These are phyloP conservation scores for Globisporangium cylindrosporum DNA, from an alignment of 352 stramenopile genomes.

Conservation along the genomic window DNA sequence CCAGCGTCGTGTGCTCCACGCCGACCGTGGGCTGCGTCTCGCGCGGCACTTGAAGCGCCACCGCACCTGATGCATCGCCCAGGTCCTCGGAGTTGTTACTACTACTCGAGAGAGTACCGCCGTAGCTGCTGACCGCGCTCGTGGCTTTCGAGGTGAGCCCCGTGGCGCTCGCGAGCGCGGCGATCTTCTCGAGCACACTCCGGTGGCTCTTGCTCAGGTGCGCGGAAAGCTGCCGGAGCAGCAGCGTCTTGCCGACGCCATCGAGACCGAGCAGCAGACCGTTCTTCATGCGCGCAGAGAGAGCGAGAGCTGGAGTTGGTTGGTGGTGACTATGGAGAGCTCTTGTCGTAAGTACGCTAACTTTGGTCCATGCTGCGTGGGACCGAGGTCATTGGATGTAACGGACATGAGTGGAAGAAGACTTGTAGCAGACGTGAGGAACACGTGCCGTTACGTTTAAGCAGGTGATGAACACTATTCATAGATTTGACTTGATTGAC, in stretches of 20 bases:
- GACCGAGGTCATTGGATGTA: too few relatives aligned
- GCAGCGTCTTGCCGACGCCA: constrained; percentile 65
- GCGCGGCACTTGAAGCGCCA: constrained; percentile 15
- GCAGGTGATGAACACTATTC: too few relatives aligned
- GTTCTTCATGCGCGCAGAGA: constrained; percentile 38
- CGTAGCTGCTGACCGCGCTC: constrained; percentile 11
- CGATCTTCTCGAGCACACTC: constrained; percentile 38
- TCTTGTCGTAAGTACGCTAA: too few relatives aligned
- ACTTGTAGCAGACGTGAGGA: too few relatives aligned
- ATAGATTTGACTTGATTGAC: too few relatives aligned
- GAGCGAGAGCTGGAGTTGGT: background rate
- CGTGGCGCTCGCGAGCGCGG: constrained; percentile 21
- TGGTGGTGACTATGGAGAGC: too few relatives aligned
- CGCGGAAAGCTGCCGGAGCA: constrained; percentile 55
- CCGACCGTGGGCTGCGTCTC: constrained; percentile 61
- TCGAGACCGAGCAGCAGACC: constrained; percentile 64
- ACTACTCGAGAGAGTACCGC: background rate
- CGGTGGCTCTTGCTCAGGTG: constrained; percentile 42
- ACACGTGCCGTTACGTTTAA: too few relatives aligned
- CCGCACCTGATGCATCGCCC: background rate
- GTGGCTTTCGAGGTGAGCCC: constrained; percentile 5
- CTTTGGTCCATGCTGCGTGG: too few relatives aligned
- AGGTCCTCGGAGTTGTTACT: constrained; percentile 15
- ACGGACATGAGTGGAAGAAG: too few relatives aligned
- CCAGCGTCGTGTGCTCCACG: constrained; percentile 57